Evolutionary conservation across 441 rosid species (phyloP).

Genomic region (Lepidium campestre): DNA sequence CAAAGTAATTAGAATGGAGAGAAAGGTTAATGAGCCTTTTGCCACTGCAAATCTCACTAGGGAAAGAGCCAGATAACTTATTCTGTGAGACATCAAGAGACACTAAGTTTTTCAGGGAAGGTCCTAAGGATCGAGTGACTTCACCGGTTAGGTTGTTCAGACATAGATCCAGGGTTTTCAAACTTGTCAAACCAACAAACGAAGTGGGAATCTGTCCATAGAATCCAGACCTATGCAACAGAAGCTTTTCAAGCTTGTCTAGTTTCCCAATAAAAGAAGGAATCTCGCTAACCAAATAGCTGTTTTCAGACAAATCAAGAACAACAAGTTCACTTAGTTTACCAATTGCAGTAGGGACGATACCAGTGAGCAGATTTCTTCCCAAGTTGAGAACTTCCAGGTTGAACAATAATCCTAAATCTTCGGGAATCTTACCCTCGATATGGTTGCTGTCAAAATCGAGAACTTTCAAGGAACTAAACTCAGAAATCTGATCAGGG

Average conservation of each 20-base stretch:
- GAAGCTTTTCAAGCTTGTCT: conserved; percentile 50
- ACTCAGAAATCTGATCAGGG: conserved; percentile 80
- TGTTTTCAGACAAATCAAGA: conserved; percentile 67
- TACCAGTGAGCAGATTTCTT: conserved; percentile 57
- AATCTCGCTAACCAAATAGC: conserved; percentile 44
- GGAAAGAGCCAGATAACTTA: conserved; percentile 51
- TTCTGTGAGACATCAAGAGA: conserved; percentile 64
- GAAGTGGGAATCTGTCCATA: conserved; percentile 55
- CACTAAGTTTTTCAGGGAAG: conserved; percentile 47
- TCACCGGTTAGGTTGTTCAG: conserved; percentile 57
- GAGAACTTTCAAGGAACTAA: conserved; percentile 51
- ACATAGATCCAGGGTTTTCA: conserved; percentile 47
- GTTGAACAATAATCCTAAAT: conserved; percentile 40
- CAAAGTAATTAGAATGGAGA: conserved; percentile 55
- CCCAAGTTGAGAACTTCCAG: conserved; percentile 59
- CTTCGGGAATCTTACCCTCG: conserved; percentile 63
- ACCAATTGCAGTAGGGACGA: conserved; percentile 41
- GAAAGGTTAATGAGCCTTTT: conserved; percentile 45
- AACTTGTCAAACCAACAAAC: conserved; percentile 38
- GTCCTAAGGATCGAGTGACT: conserved; percentile 32
- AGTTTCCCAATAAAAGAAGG: conserved; percentile 50
- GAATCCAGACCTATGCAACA: conserved; percentile 56
- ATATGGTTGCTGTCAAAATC: conserved; percentile 68
- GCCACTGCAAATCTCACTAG: conserved; percentile 47
- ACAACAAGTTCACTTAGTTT: conserved; percentile 48